A percentile compares a stretch with the other conserved stretches of the same genome.
Evolutionary conservation across 768 basidiomycete genomes (phyloP).

Genomic region (Amanita polypyramis): DNA sequence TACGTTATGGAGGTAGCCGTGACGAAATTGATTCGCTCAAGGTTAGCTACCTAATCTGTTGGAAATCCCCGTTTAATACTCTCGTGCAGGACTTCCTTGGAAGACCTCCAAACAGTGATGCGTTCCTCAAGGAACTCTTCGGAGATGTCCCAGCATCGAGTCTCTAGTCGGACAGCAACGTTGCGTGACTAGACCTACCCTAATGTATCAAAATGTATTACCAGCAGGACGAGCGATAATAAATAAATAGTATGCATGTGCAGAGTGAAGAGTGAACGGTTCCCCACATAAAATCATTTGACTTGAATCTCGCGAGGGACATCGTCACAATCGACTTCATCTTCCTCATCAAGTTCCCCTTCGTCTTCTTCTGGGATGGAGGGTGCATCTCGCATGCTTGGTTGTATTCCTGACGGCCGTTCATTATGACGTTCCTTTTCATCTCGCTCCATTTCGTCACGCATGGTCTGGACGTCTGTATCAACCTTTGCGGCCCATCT

Average conservation of each 20-base stretch:
- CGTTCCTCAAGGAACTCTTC: constrained; percentile 61
- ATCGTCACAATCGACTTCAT: constrained; percentile 22
- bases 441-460: constrained; percentile 63
- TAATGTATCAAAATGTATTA: neutral
- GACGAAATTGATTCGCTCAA: constrained; percentile 76
- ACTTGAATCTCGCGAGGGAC: constrained; percentile 23
- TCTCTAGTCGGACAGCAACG: constrained; percentile 14
- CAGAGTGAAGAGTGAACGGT: no score
- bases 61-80: neutral
- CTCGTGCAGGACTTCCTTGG: constrained; percentile 61
- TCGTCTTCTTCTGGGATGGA: constrained; percentile 18
- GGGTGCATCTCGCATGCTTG: constrained; percentile 19
- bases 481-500: constrained; percentile 81
- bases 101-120: constrained; percentile 61
- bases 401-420: constrained; percentile 21
- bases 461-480: constrained; percentile 73
- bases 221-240: neutral
- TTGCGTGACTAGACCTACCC: neutral
- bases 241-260: neutral
- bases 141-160: constrained; percentile 30
- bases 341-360: constrained; percentile 21
- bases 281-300: constrained; percentile 14
- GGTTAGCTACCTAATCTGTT: constrained; percentile 23
- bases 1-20: constrained; percentile 63
- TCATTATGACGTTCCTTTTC: constrained; percentile 37